phyloP scores from a whole-genome alignment of 1,139 yeast species.

The Hemisphaericaspora subhashii region DNA sequence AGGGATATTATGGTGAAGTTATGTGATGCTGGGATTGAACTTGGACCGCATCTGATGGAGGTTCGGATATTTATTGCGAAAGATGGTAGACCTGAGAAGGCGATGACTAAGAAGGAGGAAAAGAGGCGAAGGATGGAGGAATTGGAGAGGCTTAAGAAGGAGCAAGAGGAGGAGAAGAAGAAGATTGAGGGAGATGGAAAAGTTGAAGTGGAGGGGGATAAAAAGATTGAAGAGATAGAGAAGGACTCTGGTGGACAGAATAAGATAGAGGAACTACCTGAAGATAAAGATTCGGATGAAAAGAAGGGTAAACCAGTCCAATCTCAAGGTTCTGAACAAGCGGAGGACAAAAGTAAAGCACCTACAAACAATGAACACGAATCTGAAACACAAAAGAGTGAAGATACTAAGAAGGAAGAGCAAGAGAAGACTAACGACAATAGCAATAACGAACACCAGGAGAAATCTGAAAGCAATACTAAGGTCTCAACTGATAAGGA shows the following conservation, averaged over 20 bases:
- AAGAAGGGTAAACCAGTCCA: too few species aligned
- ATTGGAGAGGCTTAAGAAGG: conserved; percentile 10
- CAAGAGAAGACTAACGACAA: too few species aligned
- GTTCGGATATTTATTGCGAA: conserved; percentile 77
- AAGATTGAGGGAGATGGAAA: conserved; percentile 15
- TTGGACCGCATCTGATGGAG: conserved; percentile 85
- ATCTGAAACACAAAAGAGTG: too few species aligned
- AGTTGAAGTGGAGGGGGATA: conserved; percentile 11
- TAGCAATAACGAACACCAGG: too few species aligned
- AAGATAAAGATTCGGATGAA: conserved; percentile 1
- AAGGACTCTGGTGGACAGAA: conserved; percentile 11
- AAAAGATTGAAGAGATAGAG: conserved; percentile 16
- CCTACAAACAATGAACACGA: too few species aligned
- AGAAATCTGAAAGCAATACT: too few species aligned
- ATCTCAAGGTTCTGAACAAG: too few species aligned
- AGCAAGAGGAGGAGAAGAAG: conserved; percentile 14
- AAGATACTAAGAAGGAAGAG: too few species aligned
- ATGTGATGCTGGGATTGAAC: conserved; percentile 67
- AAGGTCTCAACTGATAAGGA: too few species aligned
- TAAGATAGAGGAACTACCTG: conserved; percentile 6
- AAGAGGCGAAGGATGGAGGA: conserved; percentile 16
- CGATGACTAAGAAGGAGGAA: conserved; percentile 34
- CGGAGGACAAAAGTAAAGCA: too few species aligned
- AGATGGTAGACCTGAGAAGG: conserved; percentile 57
- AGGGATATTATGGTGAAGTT: conserved; percentile 89